phyloP scores from a whole-genome alignment of 1,139 yeast genomes.

The Debaryomyces robertsiae region DNA sequence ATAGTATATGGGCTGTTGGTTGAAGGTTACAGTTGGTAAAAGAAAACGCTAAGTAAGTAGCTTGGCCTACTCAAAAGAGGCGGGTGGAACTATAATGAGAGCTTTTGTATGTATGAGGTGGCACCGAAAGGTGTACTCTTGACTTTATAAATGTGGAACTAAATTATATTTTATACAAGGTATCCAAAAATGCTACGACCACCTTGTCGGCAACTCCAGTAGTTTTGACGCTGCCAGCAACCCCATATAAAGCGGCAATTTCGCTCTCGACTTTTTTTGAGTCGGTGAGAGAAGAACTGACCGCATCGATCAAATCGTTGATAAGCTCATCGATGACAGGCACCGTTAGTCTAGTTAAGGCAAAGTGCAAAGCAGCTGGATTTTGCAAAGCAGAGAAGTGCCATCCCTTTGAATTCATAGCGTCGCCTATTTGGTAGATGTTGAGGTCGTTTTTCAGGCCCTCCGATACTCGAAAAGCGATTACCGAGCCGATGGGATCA shows the following conservation, averaged over 20 bases:
- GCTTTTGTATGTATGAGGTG: no score
- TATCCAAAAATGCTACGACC: slow-evolving; percentile 78
- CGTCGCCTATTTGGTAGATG: slow-evolving; percentile 77
- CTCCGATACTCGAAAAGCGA: slow-evolving; percentile 63
- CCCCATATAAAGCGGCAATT: slow-evolving; percentile 91
- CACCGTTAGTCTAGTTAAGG: slow-evolving; percentile 74
- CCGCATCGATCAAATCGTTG: slow-evolving; percentile 51
- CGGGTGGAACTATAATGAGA: no score
- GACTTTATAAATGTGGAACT: no score
- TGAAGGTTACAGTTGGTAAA: no score
- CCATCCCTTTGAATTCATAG: slow-evolving; percentile 75
- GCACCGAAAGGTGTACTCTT: no score
- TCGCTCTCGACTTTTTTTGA: slow-evolving; percentile 37
- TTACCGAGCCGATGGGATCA: slow-evolving; percentile 80
- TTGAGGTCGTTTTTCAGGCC: slow-evolving; percentile 42
- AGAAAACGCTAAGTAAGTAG: no score
- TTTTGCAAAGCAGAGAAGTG: slow-evolving; percentile 83
- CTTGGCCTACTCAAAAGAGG: no score
- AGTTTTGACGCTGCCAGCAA: slow-evolving; percentile 87
- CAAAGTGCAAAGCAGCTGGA: slow-evolving; percentile 91
- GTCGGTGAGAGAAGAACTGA: slow-evolving; percentile 37
- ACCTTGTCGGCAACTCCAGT: slow-evolving; percentile 82
- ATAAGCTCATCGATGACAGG: slow-evolving; percentile 65
- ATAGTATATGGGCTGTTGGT: no score
- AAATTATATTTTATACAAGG: slow-evolving; percentile 58